These are phyloP conservation scores for Metschnikowia chrysomelidarum DNA, from an alignment of 805 yeast species.

Conservation along the genomic window DNA sequence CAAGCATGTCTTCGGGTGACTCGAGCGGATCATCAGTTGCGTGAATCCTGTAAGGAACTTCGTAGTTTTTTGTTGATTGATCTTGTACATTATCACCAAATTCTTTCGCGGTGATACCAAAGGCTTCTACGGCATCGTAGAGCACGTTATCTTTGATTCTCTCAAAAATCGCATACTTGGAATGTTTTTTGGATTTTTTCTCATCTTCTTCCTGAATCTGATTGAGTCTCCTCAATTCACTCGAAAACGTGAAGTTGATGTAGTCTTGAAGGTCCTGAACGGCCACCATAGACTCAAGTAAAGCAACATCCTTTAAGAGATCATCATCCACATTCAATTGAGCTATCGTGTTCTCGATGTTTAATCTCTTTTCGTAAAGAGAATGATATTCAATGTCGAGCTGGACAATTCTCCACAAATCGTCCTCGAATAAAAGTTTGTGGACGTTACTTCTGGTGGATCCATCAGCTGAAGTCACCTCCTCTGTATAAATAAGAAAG, in stretches of 20 bases:
- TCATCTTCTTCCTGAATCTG: constrained; percentile 22
- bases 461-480: constrained; percentile 40
- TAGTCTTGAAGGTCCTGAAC: constrained; percentile 86
- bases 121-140: constrained; percentile 61
- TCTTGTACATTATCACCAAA: constrained; percentile 78
- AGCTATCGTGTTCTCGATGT: constrained; percentile 55
- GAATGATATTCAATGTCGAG: constrained; percentile 89
- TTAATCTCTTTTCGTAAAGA: constrained; percentile 66
- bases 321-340: constrained; percentile 58
- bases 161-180: constrained; percentile 62
- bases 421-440: constrained; percentile 70
- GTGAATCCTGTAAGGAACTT: constrained; percentile 55
- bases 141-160: constrained; percentile 63
- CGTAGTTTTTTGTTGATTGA: constrained; percentile 49
- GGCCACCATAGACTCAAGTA: constrained; percentile 67
- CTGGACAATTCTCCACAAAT: constrained; percentile 86
- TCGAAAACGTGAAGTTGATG: constrained; percentile 69
- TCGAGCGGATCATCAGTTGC: constrained; percentile 65
- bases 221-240: constrained; percentile 48
- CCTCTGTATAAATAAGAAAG: constrained; percentile 62
- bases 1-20: constrained; percentile 61
- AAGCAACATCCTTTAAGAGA: constrained; percentile 50
- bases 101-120: constrained; percentile 76
- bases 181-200: constrained; percentile 46
- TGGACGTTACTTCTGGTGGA: constrained; percentile 36